These are phyloP conservation scores for Apiotrichum domesticum DNA, from an alignment of 1,284 basidiomycete genomes.

Conservation along the genomic window DNA sequence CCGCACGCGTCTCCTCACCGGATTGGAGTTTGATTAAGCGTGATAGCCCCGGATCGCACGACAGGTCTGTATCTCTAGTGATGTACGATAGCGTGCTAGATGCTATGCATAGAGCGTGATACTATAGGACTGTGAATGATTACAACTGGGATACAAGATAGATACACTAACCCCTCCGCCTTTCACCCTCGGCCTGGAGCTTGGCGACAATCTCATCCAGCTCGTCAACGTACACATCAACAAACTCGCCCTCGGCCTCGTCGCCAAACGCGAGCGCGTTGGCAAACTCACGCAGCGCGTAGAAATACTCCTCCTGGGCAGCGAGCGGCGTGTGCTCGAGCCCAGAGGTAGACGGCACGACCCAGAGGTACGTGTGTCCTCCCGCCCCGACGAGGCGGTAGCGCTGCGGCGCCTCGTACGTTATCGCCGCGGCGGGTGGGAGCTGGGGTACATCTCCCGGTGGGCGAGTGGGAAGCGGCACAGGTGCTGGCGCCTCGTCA, in stretches of 20 bases:
- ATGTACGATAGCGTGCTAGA: background rate
- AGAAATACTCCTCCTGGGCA: constrained; percentile 9
- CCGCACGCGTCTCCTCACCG: constrained; percentile 20
- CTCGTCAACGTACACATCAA: constrained; percentile 15
- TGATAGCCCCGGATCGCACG: too few relatives aligned
- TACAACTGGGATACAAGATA: too few relatives aligned
- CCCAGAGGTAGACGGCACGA: constrained; percentile 45
- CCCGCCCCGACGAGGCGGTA: constrained; percentile 1
- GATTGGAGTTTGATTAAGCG: constrained; percentile 11
- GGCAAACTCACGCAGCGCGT: constrained; percentile 8
- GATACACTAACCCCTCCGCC: too few relatives aligned
- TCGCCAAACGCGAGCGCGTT: constrained; percentile 1
- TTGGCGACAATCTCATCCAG: constrained; percentile 13
- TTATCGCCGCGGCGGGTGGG: too few relatives aligned
- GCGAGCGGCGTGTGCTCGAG: constrained; percentile 36
- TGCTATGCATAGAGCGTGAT: too few relatives aligned
- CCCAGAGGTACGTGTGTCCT: constrained; percentile 43
- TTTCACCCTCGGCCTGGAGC: background rate
- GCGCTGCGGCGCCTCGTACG: constrained; percentile 4
- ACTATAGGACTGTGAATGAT: too few relatives aligned
- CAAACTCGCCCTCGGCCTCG: constrained; percentile 1
- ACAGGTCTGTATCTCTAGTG: background rate
- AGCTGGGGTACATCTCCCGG: too few relatives aligned
- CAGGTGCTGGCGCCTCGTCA: background rate
- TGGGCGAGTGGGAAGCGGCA: background rate